Conservation (phyloP, 768 basidiomycete genomes). For the Suillus alpinus region DNA sequence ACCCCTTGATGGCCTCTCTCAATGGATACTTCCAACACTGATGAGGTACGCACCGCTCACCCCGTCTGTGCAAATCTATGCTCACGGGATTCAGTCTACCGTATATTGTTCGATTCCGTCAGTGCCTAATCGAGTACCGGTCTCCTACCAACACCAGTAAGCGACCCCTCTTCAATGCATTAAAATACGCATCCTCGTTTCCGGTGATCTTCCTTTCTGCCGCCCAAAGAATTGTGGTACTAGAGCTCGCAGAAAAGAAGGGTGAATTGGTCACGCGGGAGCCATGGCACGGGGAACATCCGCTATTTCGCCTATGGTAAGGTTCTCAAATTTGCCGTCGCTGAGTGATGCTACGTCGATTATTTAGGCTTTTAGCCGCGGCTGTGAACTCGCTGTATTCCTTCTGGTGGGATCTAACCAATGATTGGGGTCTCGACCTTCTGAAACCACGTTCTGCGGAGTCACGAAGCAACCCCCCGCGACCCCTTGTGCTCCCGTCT, state of each 20-base stretch:
- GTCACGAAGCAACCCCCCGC: slow-evolving; percentile 34
- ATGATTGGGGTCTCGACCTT: slow-evolving; percentile 93
- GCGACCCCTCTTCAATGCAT: slow-evolving; percentile 82
- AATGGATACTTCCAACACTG: slow-evolving; percentile 78
- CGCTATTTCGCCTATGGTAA: slow-evolving; percentile 83
- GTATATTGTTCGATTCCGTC: slow-evolving; percentile 88
- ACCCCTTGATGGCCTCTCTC: slow-evolving; percentile 54
- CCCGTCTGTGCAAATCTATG: background rate
- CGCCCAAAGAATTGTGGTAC: slow-evolving; percentile 71
- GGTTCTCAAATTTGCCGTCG: slow-evolving; percentile 17
- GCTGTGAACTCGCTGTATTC: slow-evolving; percentile 89
- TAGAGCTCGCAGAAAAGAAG: slow-evolving; percentile 52
- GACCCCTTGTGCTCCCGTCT: slow-evolving; percentile 45
- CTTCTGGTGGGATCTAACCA: slow-evolving; percentile 99
- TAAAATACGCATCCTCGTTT: slow-evolving; percentile 96
- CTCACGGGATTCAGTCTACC: slow-evolving; percentile 54
- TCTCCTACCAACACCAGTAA: slow-evolving; percentile 59
- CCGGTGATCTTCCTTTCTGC: slow-evolving; percentile 95
- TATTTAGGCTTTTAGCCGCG: slow-evolving; percentile 74
- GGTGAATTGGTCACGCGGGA: slow-evolving; percentile 41
- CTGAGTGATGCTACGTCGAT: slow-evolving; percentile 6
- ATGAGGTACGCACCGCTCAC: slow-evolving; percentile 65
- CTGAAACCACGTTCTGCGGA: slow-evolving; percentile 40
- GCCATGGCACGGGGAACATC: slow-evolving; percentile 74
- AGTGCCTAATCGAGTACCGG: slow-evolving; percentile 85